phyloP scores from a whole-genome alignment of 2,329 filamentous ascomycete genomes.

The Penicillium olsonii region DNA sequence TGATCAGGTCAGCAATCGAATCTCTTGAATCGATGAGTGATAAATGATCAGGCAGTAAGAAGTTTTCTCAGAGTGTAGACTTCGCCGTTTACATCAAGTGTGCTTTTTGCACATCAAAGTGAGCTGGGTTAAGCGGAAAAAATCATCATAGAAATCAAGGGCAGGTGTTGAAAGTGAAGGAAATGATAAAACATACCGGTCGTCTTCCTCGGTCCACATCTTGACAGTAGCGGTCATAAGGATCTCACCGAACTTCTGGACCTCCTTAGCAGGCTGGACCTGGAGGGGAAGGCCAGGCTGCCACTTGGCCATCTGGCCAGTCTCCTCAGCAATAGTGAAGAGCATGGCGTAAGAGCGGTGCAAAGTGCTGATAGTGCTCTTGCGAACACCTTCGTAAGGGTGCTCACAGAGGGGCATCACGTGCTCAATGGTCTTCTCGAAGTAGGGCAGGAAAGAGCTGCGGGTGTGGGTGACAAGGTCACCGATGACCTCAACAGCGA shows the following conservation, averaged over 20 bases:
- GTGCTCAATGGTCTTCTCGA: conserved; percentile 83
- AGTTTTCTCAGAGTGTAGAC: conserved; percentile 49
- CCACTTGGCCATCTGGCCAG: conserved; percentile 78
- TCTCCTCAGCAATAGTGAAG: conserved; percentile 82
- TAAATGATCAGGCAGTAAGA: conserved; percentile 19
- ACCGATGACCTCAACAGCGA: conserved; percentile 90
- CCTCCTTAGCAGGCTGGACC: conserved; percentile 72
- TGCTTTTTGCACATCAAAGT: conserved; percentile 87
- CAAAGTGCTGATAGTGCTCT: conserved; percentile 84
- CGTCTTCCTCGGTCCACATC: conserved; percentile 85
- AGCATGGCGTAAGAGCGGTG: conserved; percentile 93
- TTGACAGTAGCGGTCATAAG: conserved; percentile 81
- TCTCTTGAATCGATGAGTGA: conserved; percentile 16
- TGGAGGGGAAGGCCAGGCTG: conserved; percentile 81
- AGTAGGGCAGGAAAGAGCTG: conserved; percentile 76
- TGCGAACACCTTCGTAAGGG: conserved; percentile 88
- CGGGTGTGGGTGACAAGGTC: conserved; percentile 89
- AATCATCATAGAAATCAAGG: conserved; percentile 71
- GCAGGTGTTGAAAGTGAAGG: conserved; percentile 17
- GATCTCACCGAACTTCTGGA: conserved; percentile 82
- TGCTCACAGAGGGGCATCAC: conserved; percentile 82
- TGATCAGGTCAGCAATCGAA: conserved; percentile 36
- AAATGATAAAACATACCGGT: conserved; percentile 70
- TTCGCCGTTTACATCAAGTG: conserved; percentile 87
- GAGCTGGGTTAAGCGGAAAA: conserved; percentile 95